These are phyloP conservation scores for Secale cereale DNA, from an alignment of 176 grass and related monocot genomes.

Conservation along the genomic window DNA sequence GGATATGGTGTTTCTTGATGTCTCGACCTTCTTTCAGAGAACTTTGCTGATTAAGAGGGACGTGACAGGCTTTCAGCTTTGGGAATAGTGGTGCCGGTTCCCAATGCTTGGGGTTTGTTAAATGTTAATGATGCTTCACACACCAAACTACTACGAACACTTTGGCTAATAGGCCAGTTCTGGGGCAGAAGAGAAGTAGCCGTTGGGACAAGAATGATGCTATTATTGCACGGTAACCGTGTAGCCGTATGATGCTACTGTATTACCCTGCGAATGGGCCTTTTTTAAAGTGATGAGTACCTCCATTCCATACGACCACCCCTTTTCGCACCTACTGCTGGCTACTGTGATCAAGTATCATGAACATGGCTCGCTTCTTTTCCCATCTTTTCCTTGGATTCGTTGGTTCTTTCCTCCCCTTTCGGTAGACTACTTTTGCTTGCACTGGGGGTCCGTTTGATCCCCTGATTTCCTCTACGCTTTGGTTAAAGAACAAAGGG, in stretches of 20 bases:
- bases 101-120: not conserved
- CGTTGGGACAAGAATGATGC: constrained; percentile 13
- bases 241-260: not conserved
- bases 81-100: not conserved
- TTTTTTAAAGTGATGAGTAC: not conserved
- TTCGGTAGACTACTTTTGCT: too few relatives aligned
- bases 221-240: constrained; percentile 41
- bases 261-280: not conserved
- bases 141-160: not conserved
- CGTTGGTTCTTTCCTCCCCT: not conserved
- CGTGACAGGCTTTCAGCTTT: not conserved
- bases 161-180: not conserved
- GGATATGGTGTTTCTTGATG: constrained; percentile 7
- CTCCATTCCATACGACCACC: not conserved
- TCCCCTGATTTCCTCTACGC: not conserved
- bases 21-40: not conserved
- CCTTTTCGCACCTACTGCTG: not conserved
- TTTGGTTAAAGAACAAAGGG: constrained; percentile 24
- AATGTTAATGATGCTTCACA: not conserved
- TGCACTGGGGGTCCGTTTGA: too few relatives aligned
- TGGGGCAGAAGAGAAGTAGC: not conserved
- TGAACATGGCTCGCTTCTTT: not conserved
- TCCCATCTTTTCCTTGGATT: constrained; percentile 4
- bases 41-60: not conserved
- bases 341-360: not conserved